Evolutionary conservation across 495 filamentous ascomycete species (phyloP).

Genomic region (Penicillium odoratum): DNA sequence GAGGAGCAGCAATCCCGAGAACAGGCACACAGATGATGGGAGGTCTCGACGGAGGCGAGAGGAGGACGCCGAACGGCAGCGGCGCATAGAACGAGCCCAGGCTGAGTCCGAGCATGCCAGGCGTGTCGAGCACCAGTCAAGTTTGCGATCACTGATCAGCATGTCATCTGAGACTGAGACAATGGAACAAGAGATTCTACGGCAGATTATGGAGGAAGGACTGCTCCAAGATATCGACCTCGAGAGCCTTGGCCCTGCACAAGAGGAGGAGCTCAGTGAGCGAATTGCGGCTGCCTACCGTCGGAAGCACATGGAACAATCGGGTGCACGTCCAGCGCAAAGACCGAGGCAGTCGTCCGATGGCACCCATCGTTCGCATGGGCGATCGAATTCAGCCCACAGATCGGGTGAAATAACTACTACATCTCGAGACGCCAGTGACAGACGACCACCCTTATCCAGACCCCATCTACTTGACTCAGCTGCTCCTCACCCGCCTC

Average conservation of each 20-base stretch:
- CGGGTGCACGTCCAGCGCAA: constrained; percentile 31
- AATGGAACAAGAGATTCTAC: constrained; percentile 83
- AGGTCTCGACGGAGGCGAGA: constrained; percentile 43
- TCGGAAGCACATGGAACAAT: constrained; percentile 57
- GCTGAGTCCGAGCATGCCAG: constrained; percentile 34
- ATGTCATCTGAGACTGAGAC: constrained; percentile 70
- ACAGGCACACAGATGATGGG: constrained; percentile 36
- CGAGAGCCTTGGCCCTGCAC: constrained; percentile 70
- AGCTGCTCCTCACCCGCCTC: constrained; percentile 29
- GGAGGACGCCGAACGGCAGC: constrained; percentile 40
- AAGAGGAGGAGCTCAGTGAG: constrained; percentile 84
- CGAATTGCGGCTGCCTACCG: constrained; percentile 85
- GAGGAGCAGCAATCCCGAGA: constrained; percentile 27
- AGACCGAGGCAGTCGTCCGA: constrained; percentile 27
- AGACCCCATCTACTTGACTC: constrained; percentile 57
- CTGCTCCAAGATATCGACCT: constrained; percentile 82
- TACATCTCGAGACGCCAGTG: constrained; percentile 14
- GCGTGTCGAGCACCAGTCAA: constrained; percentile 81
- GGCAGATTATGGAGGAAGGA: constrained; percentile 86
- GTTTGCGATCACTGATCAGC: constrained; percentile 78
- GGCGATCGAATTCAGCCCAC: constrained; percentile 38
- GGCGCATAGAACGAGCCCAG: constrained; percentile 16
- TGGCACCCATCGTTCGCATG: constrained; percentile 26
- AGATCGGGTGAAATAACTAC: constrained; percentile 16
- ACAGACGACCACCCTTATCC: constrained; percentile 52